Conservation (phyloP, 176 grass and related monocot species). For the Carex littledalei region DNA sequence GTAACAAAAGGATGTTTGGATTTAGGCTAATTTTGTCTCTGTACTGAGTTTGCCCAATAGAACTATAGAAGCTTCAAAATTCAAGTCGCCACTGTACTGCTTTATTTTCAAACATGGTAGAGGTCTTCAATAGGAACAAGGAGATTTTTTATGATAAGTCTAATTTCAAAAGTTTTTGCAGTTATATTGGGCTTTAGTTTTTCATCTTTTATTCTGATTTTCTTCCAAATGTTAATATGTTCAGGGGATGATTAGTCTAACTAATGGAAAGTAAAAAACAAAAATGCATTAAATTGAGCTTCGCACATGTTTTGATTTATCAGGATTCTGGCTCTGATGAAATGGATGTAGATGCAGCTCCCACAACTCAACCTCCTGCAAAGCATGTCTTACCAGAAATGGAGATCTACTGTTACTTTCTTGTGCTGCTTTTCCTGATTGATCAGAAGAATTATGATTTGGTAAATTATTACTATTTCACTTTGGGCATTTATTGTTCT, state of each 20-base stretch:
- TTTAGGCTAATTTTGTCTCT: neutral
- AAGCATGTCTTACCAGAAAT: slow-evolving; percentile 64
- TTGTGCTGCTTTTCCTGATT: slow-evolving; percentile 75
- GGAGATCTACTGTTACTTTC: slow-evolving; percentile 85
- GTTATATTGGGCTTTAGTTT: neutral
- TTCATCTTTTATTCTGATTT: neutral
- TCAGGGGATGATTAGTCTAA: neutral
- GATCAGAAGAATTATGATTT: slow-evolving; percentile 68
- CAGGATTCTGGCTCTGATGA: slow-evolving; percentile 54
- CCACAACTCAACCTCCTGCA: slow-evolving; percentile 32
- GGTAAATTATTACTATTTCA: slow-evolving; percentile 21
- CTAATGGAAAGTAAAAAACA: neutral
- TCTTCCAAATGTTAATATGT: neutral
- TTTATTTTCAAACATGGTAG: neutral
- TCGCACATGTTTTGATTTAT: neutral
- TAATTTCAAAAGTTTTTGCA: neutral
- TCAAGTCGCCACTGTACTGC: neutral
- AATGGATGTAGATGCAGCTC: slow-evolving; percentile 63
- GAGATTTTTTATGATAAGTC: neutral
- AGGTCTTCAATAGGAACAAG: neutral
- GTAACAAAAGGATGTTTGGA: neutral
- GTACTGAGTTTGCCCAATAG: neutral
- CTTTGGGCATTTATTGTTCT: neutral
- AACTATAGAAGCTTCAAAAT: neutral
- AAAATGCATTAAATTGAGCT: neutral